Evolutionary conservation across 2,329 filamentous ascomycete genomes (phyloP), one percentile per base, ranked within the genome.

Genomic region (Hymenoscyphus repandus): DNA sequence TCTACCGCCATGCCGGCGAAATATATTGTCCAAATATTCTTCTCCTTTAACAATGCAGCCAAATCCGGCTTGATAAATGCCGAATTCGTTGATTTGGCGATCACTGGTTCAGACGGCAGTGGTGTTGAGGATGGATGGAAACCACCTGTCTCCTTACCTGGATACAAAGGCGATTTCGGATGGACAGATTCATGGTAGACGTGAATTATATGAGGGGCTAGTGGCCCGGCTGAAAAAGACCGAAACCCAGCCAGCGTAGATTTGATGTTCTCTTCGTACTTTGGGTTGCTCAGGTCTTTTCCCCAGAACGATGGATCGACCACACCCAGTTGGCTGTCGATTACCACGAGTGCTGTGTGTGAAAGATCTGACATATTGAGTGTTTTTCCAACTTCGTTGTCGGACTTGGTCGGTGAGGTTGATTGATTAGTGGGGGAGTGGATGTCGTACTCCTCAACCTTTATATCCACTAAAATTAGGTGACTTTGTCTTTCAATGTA

Each of bases 291-390:
- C 11, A 39, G 39, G 4, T 38, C 12, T 3, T 15, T 43, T 6
- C 45, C 50, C 40, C 45, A 47, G 40, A 34, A 52, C n/a, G 11
- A 22, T 11, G 34, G 34, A 12, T 30, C 22, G 32, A 45, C 20
- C 2, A 40, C 40, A 6, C 50, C 50, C 9, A 44, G 20, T 40
- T 52, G 50, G 39, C 27, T 44, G 40, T 52, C 40, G 20, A 52
- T 20, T 32, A 52, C 5, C n/a, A 52, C 38, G 9, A 48, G 36
- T 6, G 45, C 45, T 7, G 50, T 52, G 34, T 52, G 50, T 5
- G 45, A 45, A 18, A 41, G 39, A 34, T 44, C 40, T 15, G 42
- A 15, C 42, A 40, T 40, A n/a, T n/a, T n/a, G n/a, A n/a, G n/a
- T n/a, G n/a, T n/a, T n/a, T n/a, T n/a, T n/a, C n/a, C n/a, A n/a